phyloP scores from a whole-genome alignment of 176 grass and related monocot species.

The Oryza longistaminata region DNA sequence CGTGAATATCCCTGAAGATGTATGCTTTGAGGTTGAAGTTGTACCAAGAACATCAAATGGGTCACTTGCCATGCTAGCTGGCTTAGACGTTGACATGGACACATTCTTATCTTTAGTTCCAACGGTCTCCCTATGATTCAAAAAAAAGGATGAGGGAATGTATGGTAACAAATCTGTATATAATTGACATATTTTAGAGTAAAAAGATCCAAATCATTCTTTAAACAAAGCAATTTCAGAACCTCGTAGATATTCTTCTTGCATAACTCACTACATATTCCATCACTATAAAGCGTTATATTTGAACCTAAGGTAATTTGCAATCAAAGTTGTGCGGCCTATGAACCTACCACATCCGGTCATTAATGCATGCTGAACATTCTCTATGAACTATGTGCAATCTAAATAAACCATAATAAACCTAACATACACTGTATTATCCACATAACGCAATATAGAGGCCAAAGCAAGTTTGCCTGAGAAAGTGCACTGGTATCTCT shows the following conservation, averaged over 20 bases:
- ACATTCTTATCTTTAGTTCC: constrained; percentile 55
- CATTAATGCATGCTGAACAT: background rate
- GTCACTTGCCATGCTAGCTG: constrained; percentile 49
- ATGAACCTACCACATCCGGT: background rate
- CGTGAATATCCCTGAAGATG: constrained; percentile 52
- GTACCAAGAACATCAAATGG: constrained; percentile 87
- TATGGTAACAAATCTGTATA: background rate
- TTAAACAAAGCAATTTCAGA: background rate
- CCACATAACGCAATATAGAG: constrained; percentile 13
- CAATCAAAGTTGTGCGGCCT: constrained; percentile 10
- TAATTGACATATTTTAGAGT: background rate
- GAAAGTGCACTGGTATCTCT: background rate
- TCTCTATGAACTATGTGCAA: background rate
- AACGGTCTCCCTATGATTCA: constrained; percentile 57
- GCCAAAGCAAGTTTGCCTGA: constrained; percentile 1
- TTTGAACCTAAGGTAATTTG: background rate
- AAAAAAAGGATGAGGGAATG: constrained; percentile 6
- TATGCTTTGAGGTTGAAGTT: constrained; percentile 51
- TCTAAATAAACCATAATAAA: constrained; percentile 20
- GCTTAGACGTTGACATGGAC: constrained; percentile 52
- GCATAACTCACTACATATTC: constrained; percentile 6
- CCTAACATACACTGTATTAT: background rate
- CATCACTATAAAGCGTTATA: no score
- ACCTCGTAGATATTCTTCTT: background rate
- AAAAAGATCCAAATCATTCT: background rate